Percentiles rank a stretch among this genome's conserved stretches.
phyloP scores from a whole-genome alignment of 441 rosid species.

The Euphorbia schlechtendalii region DNA sequence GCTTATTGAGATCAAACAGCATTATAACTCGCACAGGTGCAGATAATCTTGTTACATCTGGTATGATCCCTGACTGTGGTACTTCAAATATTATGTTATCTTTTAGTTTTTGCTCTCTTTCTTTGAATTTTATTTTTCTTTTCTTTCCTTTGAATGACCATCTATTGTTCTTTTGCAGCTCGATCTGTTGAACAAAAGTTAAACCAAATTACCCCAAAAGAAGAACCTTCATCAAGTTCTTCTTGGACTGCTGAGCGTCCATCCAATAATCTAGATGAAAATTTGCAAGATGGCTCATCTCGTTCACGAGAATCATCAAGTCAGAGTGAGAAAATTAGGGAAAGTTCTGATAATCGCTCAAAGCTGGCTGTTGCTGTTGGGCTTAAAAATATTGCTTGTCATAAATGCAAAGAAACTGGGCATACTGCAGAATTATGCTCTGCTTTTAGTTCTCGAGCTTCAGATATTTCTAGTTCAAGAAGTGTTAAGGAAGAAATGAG shows the following conservation, averaged over 20 bases:
- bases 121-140: neutral
- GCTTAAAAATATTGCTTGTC: slow-evolving; percentile 38
- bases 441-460: slow-evolving; percentile 30
- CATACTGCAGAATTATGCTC: slow-evolving; percentile 54
- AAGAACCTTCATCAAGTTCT: slow-evolving; percentile 55
- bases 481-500: slow-evolving; percentile 40
- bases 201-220: slow-evolving; percentile 47
- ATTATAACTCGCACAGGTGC: slow-evolving; percentile 42
- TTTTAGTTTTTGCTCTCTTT: slow-evolving; percentile 10
- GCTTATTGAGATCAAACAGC: slow-evolving; percentile 46
- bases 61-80: slow-evolving; percentile 32
- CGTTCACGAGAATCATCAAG: slow-evolving; percentile 47
- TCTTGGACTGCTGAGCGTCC: slow-evolving; percentile 49
- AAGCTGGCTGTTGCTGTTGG: slow-evolving; percentile 35
- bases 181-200: slow-evolving; percentile 48
- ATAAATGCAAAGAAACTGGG: slow-evolving; percentile 51
- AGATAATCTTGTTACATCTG: slow-evolving; percentile 43
- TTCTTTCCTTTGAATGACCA: slow-evolving; percentile 6
- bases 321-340: slow-evolving; percentile 53
- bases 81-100: slow-evolving; percentile 2
- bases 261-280: slow-evolving; percentile 35
- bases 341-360: slow-evolving; percentile 35
- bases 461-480: slow-evolving; percentile 50
- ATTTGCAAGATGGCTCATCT: slow-evolving; percentile 44
- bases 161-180: slow-evolving; percentile 32